phyloP scores from a whole-genome alignment of 441 rosid species.

The Syzygium malaccense region DNA sequence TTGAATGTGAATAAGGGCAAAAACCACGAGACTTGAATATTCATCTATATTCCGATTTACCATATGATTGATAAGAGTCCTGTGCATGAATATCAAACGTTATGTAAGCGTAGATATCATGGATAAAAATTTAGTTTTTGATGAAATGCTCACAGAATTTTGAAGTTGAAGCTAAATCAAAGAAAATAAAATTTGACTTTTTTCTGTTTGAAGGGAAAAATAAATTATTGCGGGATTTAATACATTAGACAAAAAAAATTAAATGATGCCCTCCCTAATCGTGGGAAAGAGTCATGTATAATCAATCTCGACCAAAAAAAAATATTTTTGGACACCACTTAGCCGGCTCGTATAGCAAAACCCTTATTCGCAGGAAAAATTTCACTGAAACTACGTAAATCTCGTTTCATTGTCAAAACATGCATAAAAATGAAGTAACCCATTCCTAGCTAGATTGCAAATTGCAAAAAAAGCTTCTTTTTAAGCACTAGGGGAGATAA shows the following conservation, averaged over 20 bases:
- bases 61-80: neutral
- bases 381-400: neutral
- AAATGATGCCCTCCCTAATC: too few species aligned
- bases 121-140: too few species aligned
- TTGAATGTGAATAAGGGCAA: neutral
- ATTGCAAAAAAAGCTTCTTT: neutral
- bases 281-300: neutral
- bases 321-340: neutral
- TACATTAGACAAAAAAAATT: too few species aligned
- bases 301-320: neutral
- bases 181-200: too few species aligned
- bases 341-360: neutral
- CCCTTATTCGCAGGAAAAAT: neutral
- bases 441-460: neutral
- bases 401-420: neutral
- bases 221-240: too few species aligned
- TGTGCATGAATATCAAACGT: neutral
- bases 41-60: neutral
- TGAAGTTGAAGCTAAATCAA: too few species aligned
- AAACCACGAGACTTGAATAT: neutral
- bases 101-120: too few species aligned
- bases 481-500: neutral
- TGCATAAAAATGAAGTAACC: neutral
- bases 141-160: too few species aligned
- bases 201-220: too few species aligned